phyloP scores from a whole-genome alignment of 176 grass and related monocot species.

The Aegilops speltoides region DNA sequence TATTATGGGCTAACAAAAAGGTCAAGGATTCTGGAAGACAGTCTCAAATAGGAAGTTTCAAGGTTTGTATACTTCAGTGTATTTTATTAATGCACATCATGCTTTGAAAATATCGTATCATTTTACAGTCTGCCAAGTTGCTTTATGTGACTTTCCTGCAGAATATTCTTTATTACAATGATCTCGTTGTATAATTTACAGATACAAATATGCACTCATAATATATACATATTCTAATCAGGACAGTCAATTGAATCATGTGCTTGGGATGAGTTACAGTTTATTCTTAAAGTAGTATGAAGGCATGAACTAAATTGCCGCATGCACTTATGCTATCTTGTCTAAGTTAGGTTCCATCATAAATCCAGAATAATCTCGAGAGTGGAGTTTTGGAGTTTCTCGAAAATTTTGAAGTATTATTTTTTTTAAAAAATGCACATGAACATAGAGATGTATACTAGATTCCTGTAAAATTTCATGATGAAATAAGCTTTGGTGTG shows the following conservation, averaged over 20 bases:
- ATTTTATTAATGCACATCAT: conserved; percentile 26
- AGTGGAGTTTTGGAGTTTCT: too few relatives aligned
- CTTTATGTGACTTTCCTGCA: neutral
- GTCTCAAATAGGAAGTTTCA: conserved; percentile 63
- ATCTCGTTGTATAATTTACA: conserved; percentile 9
- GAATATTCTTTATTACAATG: neutral
- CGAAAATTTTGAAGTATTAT: too few relatives aligned
- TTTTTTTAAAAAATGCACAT: too few relatives aligned
- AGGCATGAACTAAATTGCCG: neutral
- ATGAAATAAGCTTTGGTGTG: too few relatives aligned
- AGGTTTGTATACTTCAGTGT: conserved; percentile 42
- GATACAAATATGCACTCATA: neutral
- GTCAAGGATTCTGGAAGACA: conserved; percentile 64
- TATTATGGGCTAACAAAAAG: conserved; percentile 71
- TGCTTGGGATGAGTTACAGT: neutral
- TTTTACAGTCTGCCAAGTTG: neutral
- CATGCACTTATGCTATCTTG: neutral
- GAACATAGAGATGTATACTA: too few relatives aligned
- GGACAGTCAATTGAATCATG: neutral
- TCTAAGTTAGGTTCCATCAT: neutral
- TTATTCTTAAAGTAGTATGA: neutral
- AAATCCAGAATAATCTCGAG: neutral
- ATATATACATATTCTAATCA: neutral
- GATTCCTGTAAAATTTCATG: too few relatives aligned
- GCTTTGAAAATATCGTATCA: neutral